Percentiles rank a stretch among this genome's conserved stretches.
Evolutionary conservation across 2,329 filamentous ascomycete species (phyloP).

Genomic region (Colletotrichum sublineola): DNA sequence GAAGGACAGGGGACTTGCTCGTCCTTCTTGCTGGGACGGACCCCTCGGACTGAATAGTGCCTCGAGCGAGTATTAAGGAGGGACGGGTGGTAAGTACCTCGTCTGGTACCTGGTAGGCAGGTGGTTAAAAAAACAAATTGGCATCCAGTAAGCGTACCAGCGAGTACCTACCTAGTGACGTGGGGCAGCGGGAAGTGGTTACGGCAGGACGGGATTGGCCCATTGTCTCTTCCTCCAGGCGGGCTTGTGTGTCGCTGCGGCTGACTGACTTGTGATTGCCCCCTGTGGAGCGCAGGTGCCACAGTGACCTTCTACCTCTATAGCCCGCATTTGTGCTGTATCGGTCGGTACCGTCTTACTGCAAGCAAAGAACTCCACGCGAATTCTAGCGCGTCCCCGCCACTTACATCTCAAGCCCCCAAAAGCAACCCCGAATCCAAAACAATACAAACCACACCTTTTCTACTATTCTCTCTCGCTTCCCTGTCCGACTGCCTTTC

Average conservation of each 20-base stretch:
- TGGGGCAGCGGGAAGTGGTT: constrained; percentile 25
- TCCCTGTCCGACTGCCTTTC: constrained; percentile 31
- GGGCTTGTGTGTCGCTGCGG: neutral
- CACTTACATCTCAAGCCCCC: constrained; percentile 40
- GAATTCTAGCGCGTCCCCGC: constrained; percentile 42
- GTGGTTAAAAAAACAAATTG: neutral
- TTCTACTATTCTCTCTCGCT: constrained; percentile 10
- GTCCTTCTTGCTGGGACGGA: constrained; percentile 4
- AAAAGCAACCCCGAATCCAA: constrained; percentile 21
- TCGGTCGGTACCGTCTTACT: constrained; percentile 9
- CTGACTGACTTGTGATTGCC: constrained; percentile 21
- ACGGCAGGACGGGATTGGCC: constrained; percentile 15
- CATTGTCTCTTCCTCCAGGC: constrained; percentile 2
- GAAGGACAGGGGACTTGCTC: constrained; percentile 24
- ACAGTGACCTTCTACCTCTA: constrained; percentile 8
- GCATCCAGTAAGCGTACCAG: neutral
- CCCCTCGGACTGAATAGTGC: constrained; percentile 20
- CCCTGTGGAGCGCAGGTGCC: constrained; percentile 6
- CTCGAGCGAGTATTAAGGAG: neutral
- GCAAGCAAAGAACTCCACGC: constrained; percentile 41
- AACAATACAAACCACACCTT: constrained; percentile 31
- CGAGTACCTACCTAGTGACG: constrained; percentile 7
- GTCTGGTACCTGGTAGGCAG: too few relatives aligned
- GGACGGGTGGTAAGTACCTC: neutral
- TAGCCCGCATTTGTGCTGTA: constrained; percentile 25